Evolutionary conservation across 1,139 yeast species (phyloP).

Genomic region (Debaryomycetaceae sp.): DNA sequence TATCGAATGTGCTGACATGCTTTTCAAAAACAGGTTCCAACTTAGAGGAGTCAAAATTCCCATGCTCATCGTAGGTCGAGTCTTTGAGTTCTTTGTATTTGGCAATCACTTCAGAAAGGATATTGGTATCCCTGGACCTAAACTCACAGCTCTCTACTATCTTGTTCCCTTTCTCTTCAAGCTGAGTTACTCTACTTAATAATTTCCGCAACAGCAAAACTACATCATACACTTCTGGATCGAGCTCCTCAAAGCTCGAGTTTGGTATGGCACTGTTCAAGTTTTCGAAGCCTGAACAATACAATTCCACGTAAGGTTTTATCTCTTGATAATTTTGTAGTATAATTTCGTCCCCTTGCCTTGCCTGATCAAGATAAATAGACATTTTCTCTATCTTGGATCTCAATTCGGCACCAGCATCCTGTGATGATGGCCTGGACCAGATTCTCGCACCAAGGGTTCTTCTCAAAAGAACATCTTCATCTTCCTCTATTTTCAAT

Average conservation of each 20-base stretch:
- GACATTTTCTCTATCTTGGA: slow-evolving; percentile 42
- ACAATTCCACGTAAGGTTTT: slow-evolving; percentile 39
- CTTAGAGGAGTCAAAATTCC: slow-evolving; percentile 19
- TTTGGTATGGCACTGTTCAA: slow-evolving; percentile 51
- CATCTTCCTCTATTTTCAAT: slow-evolving; percentile 49
- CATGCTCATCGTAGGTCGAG: slow-evolving; percentile 12
- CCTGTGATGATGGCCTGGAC: slow-evolving; percentile 41
- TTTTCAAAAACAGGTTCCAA: slow-evolving; percentile 31
- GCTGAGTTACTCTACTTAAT: slow-evolving; percentile 19
- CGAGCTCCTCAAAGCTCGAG: slow-evolving; percentile 38
- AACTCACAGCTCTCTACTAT: slow-evolving; percentile 42
- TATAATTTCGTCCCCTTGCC: slow-evolving; percentile 56
- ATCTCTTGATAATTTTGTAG: slow-evolving; percentile 41
- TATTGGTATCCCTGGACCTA: slow-evolving; percentile 44
- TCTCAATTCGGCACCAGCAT: slow-evolving; percentile 34
- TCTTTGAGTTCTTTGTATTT: slow-evolving; percentile 34
- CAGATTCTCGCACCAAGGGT: slow-evolving; percentile 50
- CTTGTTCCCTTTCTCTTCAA: slow-evolving; percentile 32
- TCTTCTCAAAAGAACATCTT: slow-evolving; percentile 50
- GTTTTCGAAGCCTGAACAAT: slow-evolving; percentile 39
- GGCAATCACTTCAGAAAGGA: slow-evolving; percentile 50
- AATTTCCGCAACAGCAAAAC: slow-evolving; percentile 43
- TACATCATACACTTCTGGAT: slow-evolving; percentile 32
- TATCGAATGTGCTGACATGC: slow-evolving; percentile 40
- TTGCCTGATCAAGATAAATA: slow-evolving; percentile 56